Evolutionary conservation across 306 rosid species (phyloP), one percentile per base, ranked within the genome.

Genomic region (Oemleria cerasiformis): DNA sequence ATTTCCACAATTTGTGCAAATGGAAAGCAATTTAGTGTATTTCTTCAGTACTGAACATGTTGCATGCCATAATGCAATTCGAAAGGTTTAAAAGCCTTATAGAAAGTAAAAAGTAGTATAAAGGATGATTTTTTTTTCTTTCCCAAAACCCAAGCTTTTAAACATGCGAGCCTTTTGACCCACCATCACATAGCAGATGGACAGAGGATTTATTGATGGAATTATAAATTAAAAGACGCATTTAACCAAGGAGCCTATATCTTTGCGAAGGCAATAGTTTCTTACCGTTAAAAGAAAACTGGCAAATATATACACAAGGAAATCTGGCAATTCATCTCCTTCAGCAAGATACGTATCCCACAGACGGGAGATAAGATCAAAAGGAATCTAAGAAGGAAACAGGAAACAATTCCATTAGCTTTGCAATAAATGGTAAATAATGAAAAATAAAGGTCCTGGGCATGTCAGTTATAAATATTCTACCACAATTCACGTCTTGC

Each of bases 291-390:
- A 91, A 81, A 95, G 96, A 91, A 95, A 91, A 78, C 99, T 95
- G 81, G 99, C 92, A 74, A 85, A 95, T 78, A 95, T 95, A 71
- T 95, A 95, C 71, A 95, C 97, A 72, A 95, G 99, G 83, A 95
- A 95, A 78, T 95, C 96, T 43, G 99, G 96, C 76, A 95, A 84
- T 44, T 92, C 96, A 77, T 95, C 96, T 77, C 99, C 99, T 84
- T 95, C 97, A 4, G 99, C 97, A 68, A 95, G 99, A 78, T 91
- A 95, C 4, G 99, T 95, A 82, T 95, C 99, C 99, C 99, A 95
- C 61, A 95, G 84, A 78, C 99, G 99, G 13, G 92, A 84, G 66
- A 95, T 87, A n/a, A 95, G 92, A 78, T 86, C 78, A 81, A 89
- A 95, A 61, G 99, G 99, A 74, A 95, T 85, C 99, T 95, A 80